These are phyloP conservation scores for Erysimum cheiranthoides DNA, from an alignment of 345 rosid genomes.

Conservation along the genomic window DNA sequence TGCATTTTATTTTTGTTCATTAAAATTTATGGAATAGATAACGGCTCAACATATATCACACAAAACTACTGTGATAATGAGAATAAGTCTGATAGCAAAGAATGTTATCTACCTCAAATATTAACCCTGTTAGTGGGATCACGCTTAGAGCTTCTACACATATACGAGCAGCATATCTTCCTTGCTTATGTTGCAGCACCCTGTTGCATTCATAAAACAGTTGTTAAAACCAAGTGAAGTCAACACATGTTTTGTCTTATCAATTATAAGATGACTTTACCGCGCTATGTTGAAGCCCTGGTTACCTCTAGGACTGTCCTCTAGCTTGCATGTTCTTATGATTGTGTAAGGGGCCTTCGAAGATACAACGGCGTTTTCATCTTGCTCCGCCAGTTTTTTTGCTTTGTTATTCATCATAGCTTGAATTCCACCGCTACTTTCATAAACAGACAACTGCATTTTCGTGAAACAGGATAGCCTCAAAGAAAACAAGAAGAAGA, in stretches of 20 bases:
- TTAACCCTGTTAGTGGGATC: constrained; percentile 62
- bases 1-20: too few relatives aligned
- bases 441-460: constrained; percentile 86
- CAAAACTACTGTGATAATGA: too few relatives aligned
- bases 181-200: constrained; percentile 79
- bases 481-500: too few relatives aligned
- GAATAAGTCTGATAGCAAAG: too few relatives aligned
- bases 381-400: constrained; percentile 75
- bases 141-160: constrained; percentile 74
- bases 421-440: constrained; percentile 72
- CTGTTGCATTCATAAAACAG: constrained; percentile 48
- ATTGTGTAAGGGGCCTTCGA: constrained; percentile 74
- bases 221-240: constrained; percentile 15
- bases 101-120: constrained; percentile 67
- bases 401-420: constrained; percentile 66
- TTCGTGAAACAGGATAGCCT: constrained; percentile 77
- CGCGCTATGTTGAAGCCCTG: constrained; percentile 74
- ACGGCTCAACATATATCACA: too few relatives aligned
- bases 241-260: constrained; percentile 1
- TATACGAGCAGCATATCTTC: constrained; percentile 83
- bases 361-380: constrained; percentile 58
- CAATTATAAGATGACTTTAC: constrained; percentile 42
- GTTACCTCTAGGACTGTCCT: constrained; percentile 68
- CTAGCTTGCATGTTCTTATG: constrained; percentile 65
- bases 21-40: too few relatives aligned